Conservation (phyloP, 345 rosid species). For the Ricinus communis region DNA sequence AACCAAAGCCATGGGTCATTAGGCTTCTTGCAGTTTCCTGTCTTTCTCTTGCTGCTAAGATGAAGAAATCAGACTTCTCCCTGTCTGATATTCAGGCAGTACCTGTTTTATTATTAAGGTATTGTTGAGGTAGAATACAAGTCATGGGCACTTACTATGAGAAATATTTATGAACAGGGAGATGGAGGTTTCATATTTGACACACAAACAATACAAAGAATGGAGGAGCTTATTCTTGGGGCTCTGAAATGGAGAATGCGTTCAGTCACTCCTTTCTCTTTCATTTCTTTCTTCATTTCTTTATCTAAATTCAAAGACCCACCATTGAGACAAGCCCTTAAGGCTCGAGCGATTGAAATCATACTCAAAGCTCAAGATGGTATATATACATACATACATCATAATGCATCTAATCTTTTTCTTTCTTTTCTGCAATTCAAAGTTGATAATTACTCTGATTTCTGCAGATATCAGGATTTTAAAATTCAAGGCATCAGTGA, state of each 20-base stretch:
- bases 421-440: neutral
- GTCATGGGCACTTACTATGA: no score
- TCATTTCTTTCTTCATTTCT: slow-evolving; percentile 52
- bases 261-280: slow-evolving; percentile 83
- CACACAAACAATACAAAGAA: slow-evolving; percentile 52
- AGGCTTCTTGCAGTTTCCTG: slow-evolving; percentile 70
- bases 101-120: neutral
- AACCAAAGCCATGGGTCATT: slow-evolving; percentile 57
- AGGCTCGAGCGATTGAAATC: slow-evolving; percentile 55
- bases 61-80: slow-evolving; percentile 55
- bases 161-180: slow-evolving; percentile 22
- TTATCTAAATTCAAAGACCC: slow-evolving; percentile 56
- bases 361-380: slow-evolving; percentile 65
- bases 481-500: slow-evolving; percentile 72
- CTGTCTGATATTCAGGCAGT: slow-evolving; percentile 51
- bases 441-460: neutral
- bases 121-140: neutral
- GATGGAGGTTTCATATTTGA: slow-evolving; percentile 51
- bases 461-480: slow-evolving; percentile 50
- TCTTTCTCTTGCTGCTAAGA: slow-evolving; percentile 69
- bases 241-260: slow-evolving; percentile 91
- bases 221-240: slow-evolving; percentile 73
- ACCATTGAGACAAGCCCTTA: slow-evolving; percentile 43
- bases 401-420: neutral
- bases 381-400: slow-evolving; percentile 12